Base-by-base conservation (phyloP, 768 basidiomycete species). In the Lyophyllum atratum region DNA sequence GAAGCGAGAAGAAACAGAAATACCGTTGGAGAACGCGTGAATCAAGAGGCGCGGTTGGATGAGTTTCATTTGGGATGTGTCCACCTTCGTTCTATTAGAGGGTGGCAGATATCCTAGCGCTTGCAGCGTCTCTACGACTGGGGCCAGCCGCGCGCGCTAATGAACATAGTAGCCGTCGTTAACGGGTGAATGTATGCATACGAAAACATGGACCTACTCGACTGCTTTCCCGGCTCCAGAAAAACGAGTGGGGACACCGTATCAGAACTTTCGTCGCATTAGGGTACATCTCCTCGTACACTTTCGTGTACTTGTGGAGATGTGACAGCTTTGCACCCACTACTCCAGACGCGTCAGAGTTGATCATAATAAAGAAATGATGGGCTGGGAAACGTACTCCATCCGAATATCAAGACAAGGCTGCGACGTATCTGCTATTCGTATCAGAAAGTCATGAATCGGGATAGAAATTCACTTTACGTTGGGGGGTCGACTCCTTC, bases 1-100 rank as follows among this genome's bases (percentile, higher is more conserved):
- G 10, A 54, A 22, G 47, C 40, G n/a, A 24, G 9, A 22, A 15
- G 40, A 49, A 49, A 43, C 14, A 11, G 25, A 59, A 64, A 42
- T 54, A 78, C 80, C 81, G 39, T 82, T 81, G 0, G 80, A 82
- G 56, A 83, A 83, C 11, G 70, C 63, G 46, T 83, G 81, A 0
- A 77, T 68, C 14, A 83, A 66, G 17, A 82, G 66, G 17, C 76
- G 70, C 29, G 73, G 74, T 42, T 52, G 45, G 24, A 40, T 48
- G 37, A 8, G 49, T 19, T 34, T 57, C 10, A 50, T 39, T 39
- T 40, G 46, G 15, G 24, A 19, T 15, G n/a, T 15, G 37, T 26
- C 43, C 7, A 25, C 22, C 12, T 25, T 44, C 29, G n/a, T n/a
- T n/a, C 37, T 48, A 14, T 48, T 54, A 15, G 17, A 54, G 19